Conservation (phyloP, 139 green algal genomes). For the Haematococcus lacustris region DNA sequence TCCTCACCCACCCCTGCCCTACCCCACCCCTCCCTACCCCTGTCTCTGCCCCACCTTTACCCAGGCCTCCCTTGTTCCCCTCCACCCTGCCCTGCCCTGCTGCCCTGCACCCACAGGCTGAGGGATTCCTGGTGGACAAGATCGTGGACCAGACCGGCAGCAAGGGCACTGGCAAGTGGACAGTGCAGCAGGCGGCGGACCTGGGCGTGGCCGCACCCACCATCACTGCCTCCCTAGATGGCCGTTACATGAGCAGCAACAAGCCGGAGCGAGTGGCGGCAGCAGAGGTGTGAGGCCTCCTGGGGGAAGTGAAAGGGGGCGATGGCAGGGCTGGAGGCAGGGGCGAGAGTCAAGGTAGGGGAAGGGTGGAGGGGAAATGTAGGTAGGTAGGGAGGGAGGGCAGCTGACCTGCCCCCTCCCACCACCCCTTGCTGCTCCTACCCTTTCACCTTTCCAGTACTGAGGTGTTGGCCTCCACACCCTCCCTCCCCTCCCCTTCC, state of each 20-base stretch:
- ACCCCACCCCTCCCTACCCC: no score
- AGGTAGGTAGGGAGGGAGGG: no score
- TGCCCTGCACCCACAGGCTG: constrained; percentile 10
- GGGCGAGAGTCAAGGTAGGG: no score
- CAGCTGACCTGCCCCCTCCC: no score
- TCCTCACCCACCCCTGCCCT: no score
- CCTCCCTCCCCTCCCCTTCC: neutral
- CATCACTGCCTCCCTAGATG: constrained; percentile 91
- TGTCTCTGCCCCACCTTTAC: no score
- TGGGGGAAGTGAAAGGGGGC: no score
- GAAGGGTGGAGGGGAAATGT: no score
- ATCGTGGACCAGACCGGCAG: constrained; percentile 97
- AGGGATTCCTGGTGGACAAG: constrained; percentile 87
- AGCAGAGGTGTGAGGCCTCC: constrained; percentile 5
- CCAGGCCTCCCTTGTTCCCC: neutral
- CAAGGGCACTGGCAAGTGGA: constrained; percentile 99
- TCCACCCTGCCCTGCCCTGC: neutral
- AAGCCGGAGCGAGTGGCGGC: constrained; percentile 82
- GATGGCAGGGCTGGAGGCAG: no score
- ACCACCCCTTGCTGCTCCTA: no score
- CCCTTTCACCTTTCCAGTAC: no score
- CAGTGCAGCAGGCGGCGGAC: constrained; percentile 97
- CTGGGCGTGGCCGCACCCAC: constrained; percentile 87
- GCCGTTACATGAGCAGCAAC: constrained; percentile 78
- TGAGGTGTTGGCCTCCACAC: neutral